Conservation (phyloP, 495 filamentous ascomycete species). For the Corynascus novoguineensis region DNA sequence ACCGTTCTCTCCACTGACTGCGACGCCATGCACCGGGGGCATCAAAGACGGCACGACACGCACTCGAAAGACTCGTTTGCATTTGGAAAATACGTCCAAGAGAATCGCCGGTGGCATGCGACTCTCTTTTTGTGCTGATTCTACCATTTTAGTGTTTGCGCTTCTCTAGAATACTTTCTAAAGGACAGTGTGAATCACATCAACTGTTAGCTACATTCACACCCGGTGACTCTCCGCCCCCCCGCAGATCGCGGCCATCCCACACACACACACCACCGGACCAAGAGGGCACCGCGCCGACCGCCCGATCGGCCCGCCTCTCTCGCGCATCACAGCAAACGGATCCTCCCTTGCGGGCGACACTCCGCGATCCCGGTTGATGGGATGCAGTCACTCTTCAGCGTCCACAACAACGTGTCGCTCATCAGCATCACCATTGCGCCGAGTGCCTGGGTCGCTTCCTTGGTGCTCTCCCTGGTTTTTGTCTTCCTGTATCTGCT, state of each 20-base stretch:
- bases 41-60: background rate
- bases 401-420: constrained; percentile 50
- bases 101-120: constrained; percentile 6
- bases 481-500: constrained; percentile 49
- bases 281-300: constrained; percentile 9
- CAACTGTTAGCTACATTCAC: background rate
- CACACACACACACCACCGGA: background rate
- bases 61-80: background rate
- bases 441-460: constrained; percentile 47
- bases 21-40: background rate
- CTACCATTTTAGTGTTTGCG: background rate
- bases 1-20: background rate
- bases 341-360: background rate
- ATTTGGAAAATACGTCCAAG: background rate
- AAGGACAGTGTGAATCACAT: constrained; percentile 4
- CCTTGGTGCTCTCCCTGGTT: constrained; percentile 46
- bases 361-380: background rate
- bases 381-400: constrained; percentile 46
- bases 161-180: background rate
- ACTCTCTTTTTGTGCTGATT: background rate
- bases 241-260: background rate
- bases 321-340: constrained; percentile 5
- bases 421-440: constrained; percentile 50
- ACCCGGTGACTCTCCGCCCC: background rate
- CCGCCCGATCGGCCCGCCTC: constrained; percentile 2